These are phyloP conservation scores for Tricladium varicosporioides DNA, from an alignment of 2,329 filamentous ascomycete species.

Conservation along the genomic window DNA sequence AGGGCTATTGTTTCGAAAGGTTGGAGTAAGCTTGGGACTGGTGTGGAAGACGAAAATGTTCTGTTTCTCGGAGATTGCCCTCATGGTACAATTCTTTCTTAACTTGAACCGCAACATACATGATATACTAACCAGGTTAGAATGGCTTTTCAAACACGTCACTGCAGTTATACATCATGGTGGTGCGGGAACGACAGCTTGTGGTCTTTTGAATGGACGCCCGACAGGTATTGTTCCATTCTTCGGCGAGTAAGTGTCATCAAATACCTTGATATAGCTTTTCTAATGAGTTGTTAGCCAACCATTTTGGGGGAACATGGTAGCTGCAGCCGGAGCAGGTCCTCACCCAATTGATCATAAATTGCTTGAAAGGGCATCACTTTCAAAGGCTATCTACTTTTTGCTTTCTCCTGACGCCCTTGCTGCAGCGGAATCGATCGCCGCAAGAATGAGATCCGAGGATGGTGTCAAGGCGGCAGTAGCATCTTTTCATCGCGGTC, in stretches of 20 bases:
- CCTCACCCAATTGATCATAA: constrained; percentile 67
- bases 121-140: neutral
- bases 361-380: constrained; percentile 59
- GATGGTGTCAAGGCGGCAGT: constrained; percentile 58
- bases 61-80: constrained; percentile 10
- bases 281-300: constrained; percentile 40
- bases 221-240: constrained; percentile 57
- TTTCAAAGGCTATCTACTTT: constrained; percentile 60
- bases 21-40: constrained; percentile 49
- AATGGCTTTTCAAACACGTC: constrained; percentile 57
- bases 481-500: constrained; percentile 64
- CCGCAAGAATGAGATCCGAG: constrained; percentile 63
- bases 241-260: constrained; percentile 44
- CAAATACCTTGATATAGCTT: neutral
- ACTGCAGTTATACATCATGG: constrained; percentile 57
- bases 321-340: constrained; percentile 67
- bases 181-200: constrained; percentile 57
- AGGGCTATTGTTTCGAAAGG: constrained; percentile 54
- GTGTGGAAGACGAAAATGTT: constrained; percentile 25
- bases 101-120: too few relatives aligned
- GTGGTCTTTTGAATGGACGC: constrained; percentile 47
- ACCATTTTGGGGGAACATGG: constrained; percentile 76
- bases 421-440: constrained; percentile 45
- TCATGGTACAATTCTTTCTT: constrained; percentile 3
- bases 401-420: constrained; percentile 58